A percentile compares a stretch with the other conserved stretches of the same genome.
phyloP scores from a whole-genome alignment of 257 asterid genomes.

The Gentiana straminea region DNA sequence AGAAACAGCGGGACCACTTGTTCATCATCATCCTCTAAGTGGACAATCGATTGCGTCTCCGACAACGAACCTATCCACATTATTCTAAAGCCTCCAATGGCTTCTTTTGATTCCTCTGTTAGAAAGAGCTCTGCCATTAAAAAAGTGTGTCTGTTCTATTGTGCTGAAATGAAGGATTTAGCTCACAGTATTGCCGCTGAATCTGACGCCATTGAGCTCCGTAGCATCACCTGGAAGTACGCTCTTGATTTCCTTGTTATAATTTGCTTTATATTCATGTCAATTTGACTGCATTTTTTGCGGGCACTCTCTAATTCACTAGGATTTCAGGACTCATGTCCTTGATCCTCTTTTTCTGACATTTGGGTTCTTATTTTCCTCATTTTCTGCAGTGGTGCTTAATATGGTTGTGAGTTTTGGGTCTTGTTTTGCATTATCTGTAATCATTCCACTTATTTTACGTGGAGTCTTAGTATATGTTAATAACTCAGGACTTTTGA shows the following conservation, averaged over 20 bases:
- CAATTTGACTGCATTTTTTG: too few species aligned
- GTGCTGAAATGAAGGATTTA: constrained; percentile 81
- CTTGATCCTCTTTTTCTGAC: too few species aligned
- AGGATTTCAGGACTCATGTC: too few species aligned
- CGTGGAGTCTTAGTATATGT: constrained; percentile 9
- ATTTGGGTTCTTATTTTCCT: too few species aligned
- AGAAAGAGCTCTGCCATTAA: constrained; percentile 29
- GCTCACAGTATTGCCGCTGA: constrained; percentile 73
- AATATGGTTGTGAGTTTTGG: background rate
- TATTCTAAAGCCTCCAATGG: constrained; percentile 73
- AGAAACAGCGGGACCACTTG: constrained; percentile 16
- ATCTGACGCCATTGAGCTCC: constrained; percentile 87
- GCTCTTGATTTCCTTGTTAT: background rate
- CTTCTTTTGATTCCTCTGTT: constrained; percentile 35
- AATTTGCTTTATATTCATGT: background rate
- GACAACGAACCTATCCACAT: constrained; percentile 82
- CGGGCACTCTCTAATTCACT: too few species aligned
- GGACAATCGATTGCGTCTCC: constrained; percentile 73
- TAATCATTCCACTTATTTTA: background rate
- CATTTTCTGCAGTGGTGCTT: too few species aligned
- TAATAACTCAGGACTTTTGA: constrained; percentile 66
- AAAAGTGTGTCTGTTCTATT: constrained; percentile 66
- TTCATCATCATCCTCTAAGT: constrained; percentile 24
- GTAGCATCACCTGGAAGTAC: constrained; percentile 83
- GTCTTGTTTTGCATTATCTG: constrained; percentile 3